These are phyloP conservation scores for Fallopia convolvulus DNA, from an alignment of 148 eudicot genomes.

Conservation along the genomic window DNA sequence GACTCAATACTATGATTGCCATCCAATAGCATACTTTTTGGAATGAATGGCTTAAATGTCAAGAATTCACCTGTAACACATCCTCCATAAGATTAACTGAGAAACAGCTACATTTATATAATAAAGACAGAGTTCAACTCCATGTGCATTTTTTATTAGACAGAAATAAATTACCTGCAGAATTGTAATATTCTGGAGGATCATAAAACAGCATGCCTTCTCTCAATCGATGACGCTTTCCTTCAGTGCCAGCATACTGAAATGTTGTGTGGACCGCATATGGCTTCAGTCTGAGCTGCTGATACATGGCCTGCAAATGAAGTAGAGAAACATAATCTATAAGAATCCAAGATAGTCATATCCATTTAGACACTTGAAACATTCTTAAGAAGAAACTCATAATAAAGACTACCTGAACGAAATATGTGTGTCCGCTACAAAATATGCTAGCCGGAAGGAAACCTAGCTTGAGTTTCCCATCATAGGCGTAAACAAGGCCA, in stretches of 20 bases:
- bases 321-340: not conserved
- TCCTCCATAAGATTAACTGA: not conserved
- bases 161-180: slow-evolving; percentile 40
- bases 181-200: slow-evolving; percentile 75
- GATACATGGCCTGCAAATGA: slow-evolving; percentile 50
- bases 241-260: slow-evolving; percentile 84
- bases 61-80: slow-evolving; percentile 75
- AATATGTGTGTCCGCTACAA: slow-evolving; percentile 91
- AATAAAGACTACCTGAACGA: slow-evolving; percentile 54
- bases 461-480: slow-evolving; percentile 76
- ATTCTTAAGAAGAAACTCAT: not conserved
- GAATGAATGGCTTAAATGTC: slow-evolving; percentile 68
- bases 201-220: slow-evolving; percentile 83
- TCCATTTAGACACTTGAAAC: not conserved
- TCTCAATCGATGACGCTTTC: slow-evolving; percentile 83
- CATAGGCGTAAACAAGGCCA: slow-evolving; percentile 82
- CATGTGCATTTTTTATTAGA: not conserved
- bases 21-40: slow-evolving; percentile 63
- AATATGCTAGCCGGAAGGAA: slow-evolving; percentile 85
- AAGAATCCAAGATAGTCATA: not conserved
- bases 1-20: slow-evolving; percentile 65
- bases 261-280: slow-evolving; percentile 89
- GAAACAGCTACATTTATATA: not conserved
- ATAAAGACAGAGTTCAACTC: not conserved
- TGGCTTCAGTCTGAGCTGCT: slow-evolving; percentile 75